Base-by-base conservation (phyloP, 1,284 basidiomycete genomes). In the Phellopilus nigrolimitatus region DNA sequence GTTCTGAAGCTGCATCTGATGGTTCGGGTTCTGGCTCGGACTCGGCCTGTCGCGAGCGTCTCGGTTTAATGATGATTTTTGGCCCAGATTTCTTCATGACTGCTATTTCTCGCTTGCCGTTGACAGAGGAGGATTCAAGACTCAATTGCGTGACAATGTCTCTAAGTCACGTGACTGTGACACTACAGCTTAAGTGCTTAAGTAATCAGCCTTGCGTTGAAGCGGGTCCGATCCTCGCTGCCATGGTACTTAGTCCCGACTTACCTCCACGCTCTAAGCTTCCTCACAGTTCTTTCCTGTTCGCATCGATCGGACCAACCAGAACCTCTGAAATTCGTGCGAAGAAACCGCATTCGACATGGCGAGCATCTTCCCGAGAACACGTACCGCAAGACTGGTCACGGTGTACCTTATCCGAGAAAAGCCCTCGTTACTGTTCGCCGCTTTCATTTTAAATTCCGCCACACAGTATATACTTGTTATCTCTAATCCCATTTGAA, bases 21-120 rank as follows among this genome's bases (percentile, higher is more conserved):
- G 31, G 34, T 12, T 48, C 54, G 1, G 41, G 49, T 19, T 55
- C 55, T 5, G 22, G 57, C 12, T 60, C 56, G 9, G 59, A 47
- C 60, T 59, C 47, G 67, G 62, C 60, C 25, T 65, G 59, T 49
- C 60, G 59, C 49, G 68, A 57, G 27, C 65, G 54, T 44, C 75
- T 71, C 2, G 76, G 70, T 57, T 74, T 79, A 55, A 79, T 76
- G 33, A 79, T 71, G 51, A 79, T 80, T 69, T 76, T 79, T 24
- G 60, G 62, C 10, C 55, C 52, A 17, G 55, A 54, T 13, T 30
- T 47, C 31, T 52, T 56, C 57, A 58, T 58, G 21, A 30, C 19
- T 38, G 31, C 10, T n/a, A n/a, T n/a, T n/a, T n/a, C n/a, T n/a
- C n/a, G n/a, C n/a, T n/a, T n/a, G n/a, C n/a, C n/a, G n/a, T n/a